phyloP scores from a whole-genome alignment of 106 monocot species.

The Dioscorea alata region DNA sequence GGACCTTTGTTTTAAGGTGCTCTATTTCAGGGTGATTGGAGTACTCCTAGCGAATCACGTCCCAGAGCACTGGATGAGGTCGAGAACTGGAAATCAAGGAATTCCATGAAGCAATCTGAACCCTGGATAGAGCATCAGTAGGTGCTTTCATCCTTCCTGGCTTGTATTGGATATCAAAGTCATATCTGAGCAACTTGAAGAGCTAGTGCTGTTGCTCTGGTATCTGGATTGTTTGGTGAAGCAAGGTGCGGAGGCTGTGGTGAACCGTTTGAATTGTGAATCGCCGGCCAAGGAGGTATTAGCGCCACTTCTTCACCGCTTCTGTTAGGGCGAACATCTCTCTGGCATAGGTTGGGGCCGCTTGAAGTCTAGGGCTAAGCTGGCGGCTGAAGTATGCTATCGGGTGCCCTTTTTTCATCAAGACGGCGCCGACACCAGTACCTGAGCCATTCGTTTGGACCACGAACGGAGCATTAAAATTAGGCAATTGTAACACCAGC shows the following conservation, averaged over 20 bases:
- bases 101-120: too few relatives aligned
- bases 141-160: neutral
- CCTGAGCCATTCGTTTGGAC: slow-evolving; percentile 14
- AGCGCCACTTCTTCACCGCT: slow-evolving; percentile 1
- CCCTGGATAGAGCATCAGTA: slow-evolving; percentile 16
- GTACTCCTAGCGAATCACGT: too few relatives aligned
- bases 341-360: slow-evolving; percentile 4
- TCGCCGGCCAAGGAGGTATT: slow-evolving; percentile 7
- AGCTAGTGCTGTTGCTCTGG: neutral
- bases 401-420: neutral
- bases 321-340: neutral
- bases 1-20: too few relatives aligned
- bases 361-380: neutral
- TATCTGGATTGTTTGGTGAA: neutral
- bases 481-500: slow-evolving; percentile 4
- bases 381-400: slow-evolving; percentile 4
- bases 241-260: slow-evolving; percentile 1
- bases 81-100: too few relatives aligned
- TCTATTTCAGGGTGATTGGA: too few relatives aligned
- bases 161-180: slow-evolving; percentile 6
- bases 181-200: neutral
- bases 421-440: neutral
- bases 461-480: slow-evolving; percentile 4
- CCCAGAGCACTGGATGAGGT: too few relatives aligned
- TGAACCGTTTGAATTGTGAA: slow-evolving; percentile 21